Evolutionary conservation across 2,329 filamentous ascomycete genomes (phyloP), one percentile per base, ranked within the genome.

Genomic region (Endothia cerciana): DNA sequence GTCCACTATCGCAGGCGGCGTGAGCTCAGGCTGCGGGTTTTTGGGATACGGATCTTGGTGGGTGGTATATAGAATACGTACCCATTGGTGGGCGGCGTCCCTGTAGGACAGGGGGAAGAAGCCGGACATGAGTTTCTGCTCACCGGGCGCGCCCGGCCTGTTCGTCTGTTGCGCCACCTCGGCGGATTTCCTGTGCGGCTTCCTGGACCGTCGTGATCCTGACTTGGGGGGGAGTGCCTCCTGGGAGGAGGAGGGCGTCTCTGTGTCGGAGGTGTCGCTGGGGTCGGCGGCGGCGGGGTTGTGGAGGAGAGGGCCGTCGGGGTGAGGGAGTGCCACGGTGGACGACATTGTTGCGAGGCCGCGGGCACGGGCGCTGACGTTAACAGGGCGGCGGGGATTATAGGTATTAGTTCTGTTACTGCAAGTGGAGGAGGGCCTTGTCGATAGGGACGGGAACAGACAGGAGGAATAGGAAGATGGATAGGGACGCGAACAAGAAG

Each of bases 21-120:
- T 64, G 51, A 55, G 68, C 49, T 19, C n/a, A 17, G 57, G 65
- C 71, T 58, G 68, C n/a, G n/a, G n/a, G n/a, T n/a, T n/a, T n/a
- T n/a, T n/a, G n/a, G n/a, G n/a, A n/a, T n/a, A n/a, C 68, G 17
- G 25, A 25, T 22, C 10, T 4, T 51, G 15, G 15, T 22, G n/a
- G 47, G n/a, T n/a, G n/a, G n/a, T 15, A 28, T 36, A 30, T 33
- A 33, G 33, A 41, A 61, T 62, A 83, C 89, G 69, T 79, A 92
- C 91, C 93, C 95, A 98, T 84, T 98, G 94, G 71, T 86, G 90
- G 69, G 93, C 92, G 19, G 92, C 94, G 66, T 97, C 93, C 74
- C 94, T 95, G 80, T 97, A 97, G 60, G 93, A 90, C 28, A 98
- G 80, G 2, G 95, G 94, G 71, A 99, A 98, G 77, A 86, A 89